These are phyloP conservation scores for Ganoderma sinense DNA, from an alignment of 1,284 basidiomycete genomes.

Conservation along the genomic window DNA sequence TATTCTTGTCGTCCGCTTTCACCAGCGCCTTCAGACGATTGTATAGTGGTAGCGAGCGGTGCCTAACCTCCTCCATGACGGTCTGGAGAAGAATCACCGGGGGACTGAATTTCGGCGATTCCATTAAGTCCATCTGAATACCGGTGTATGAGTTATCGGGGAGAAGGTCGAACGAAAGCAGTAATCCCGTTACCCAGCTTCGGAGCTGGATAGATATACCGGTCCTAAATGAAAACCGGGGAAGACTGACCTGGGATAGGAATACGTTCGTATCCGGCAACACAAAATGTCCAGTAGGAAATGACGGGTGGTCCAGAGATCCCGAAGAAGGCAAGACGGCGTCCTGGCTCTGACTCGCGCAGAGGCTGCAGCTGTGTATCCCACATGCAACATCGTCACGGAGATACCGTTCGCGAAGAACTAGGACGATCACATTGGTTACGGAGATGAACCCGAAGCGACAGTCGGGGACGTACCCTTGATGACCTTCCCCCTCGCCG, in stretches of 20 bases:
- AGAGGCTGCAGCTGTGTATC: slow-evolving; percentile 74
- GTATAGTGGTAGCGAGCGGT: slow-evolving; percentile 92
- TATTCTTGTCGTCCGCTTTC: slow-evolving; percentile 80
- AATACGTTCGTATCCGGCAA: slow-evolving; percentile 98
- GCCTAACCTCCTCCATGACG: slow-evolving; percentile 95
- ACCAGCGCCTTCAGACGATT: slow-evolving; percentile 88
- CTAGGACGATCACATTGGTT: slow-evolving; percentile 45
- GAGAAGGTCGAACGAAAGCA: background rate
- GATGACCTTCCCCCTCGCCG: slow-evolving; percentile 91
- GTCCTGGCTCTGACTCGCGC: slow-evolving; percentile 52
- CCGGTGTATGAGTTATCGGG: slow-evolving; percentile 15
- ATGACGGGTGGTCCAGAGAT: slow-evolving; percentile 54
- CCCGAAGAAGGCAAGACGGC: slow-evolving; percentile 52
- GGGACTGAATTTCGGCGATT: slow-evolving; percentile 75
- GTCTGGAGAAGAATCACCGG: slow-evolving; percentile 95
- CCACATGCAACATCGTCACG: slow-evolving; percentile 96
- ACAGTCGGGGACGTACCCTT: slow-evolving; percentile 68
- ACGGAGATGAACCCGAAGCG: slow-evolving; percentile 2
- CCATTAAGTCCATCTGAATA: slow-evolving; percentile 89
- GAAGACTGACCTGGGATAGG: slow-evolving; percentile 78
- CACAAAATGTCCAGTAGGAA: slow-evolving; percentile 79
- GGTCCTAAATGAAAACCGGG: background rate
- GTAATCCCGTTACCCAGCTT: background rate
- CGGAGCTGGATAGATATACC: background rate
- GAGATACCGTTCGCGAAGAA: slow-evolving; percentile 95